Percentiles rank a stretch among this genome's conserved stretches.
Evolutionary conservation across 2,329 filamentous ascomycete species (phyloP).

Genomic region (Nigrograna mackinnonii): DNA sequence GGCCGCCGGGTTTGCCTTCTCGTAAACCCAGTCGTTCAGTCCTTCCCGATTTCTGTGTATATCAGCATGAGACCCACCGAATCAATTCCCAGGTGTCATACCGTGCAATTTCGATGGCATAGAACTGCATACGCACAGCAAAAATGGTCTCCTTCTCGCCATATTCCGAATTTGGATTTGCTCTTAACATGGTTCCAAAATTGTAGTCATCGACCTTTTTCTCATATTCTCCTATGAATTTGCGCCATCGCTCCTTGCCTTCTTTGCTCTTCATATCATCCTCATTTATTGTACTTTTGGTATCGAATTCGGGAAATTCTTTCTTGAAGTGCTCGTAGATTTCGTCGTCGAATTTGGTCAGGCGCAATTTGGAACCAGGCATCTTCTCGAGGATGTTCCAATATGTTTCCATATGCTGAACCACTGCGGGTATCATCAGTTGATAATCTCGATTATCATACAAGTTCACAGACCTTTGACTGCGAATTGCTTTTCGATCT

Average conservation of each 20-base stretch:
- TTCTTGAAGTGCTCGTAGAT: conserved; percentile 86
- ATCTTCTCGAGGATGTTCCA: conserved; percentile 94
- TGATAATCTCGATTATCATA: conserved; percentile 19
- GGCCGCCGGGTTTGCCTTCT: conserved; percentile 65
- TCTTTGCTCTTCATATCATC: conserved; percentile 96
- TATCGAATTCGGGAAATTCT: conserved; percentile 93
- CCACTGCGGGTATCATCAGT: conserved; percentile 56
- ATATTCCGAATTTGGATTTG: conserved; percentile 80
- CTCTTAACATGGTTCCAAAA: conserved; percentile 91
- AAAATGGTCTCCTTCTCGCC: conserved; percentile 90
- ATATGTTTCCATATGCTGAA: conserved; percentile 96
- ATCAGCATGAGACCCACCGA: conserved; percentile 16
- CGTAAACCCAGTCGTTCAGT: conserved; percentile 96
- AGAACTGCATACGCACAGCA: conserved; percentile 81
- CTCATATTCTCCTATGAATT: conserved; percentile 92
- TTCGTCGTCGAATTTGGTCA: conserved; percentile 94
- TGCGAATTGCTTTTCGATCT: conserved; percentile 99
- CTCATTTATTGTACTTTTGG: conserved; percentile 79
- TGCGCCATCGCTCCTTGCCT: conserved; percentile 93
- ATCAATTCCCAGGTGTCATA: conserved; percentile 38
- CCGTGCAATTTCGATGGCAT: conserved; percentile 76
- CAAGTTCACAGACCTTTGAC: conserved; percentile 72
- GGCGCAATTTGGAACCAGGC: conserved; percentile 81
- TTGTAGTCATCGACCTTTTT: conserved; percentile 97
- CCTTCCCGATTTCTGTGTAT: conserved; percentile 73